A percentile compares a stretch with the other conserved stretches of the same genome.
Evolutionary conservation across 2,329 filamentous ascomycete species (phyloP).

Genomic region (Mariannaea elegans): DNA sequence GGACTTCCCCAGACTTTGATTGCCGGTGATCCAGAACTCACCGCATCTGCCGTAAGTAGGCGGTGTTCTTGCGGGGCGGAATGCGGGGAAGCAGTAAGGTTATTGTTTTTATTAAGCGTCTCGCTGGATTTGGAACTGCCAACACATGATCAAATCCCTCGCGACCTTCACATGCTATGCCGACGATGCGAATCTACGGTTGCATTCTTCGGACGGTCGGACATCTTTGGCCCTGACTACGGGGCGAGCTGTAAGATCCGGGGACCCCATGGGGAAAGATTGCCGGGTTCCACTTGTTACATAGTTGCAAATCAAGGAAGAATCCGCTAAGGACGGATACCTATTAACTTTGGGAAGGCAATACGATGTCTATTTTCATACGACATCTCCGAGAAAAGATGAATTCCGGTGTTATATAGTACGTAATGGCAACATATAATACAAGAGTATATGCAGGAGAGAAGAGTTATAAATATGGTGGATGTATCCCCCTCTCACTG

Average conservation of each 20-base stretch:
- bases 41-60: neutral
- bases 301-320: neutral
- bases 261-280: slow-evolving; percentile 23
- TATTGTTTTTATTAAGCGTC: neutral
- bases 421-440: neutral
- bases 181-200: neutral
- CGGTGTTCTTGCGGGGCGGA: neutral
- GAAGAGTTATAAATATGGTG: slow-evolving; percentile 19
- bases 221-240: slow-evolving; percentile 10
- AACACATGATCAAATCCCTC: neutral
- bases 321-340: neutral
- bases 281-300: slow-evolving; percentile 7
- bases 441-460: neutral
- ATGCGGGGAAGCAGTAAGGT: neutral
- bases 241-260: slow-evolving; percentile 20
- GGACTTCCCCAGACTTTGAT: neutral
- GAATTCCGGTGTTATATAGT: neutral
- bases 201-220: slow-evolving; percentile 25
- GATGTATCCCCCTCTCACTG: neutral
- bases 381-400: neutral
- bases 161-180: slow-evolving; percentile 25
- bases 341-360: neutral
- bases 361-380: neutral
- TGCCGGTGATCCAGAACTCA: neutral
- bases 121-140: neutral